A percentile compares a stretch with the other conserved stretches of the same genome.
These are phyloP conservation scores for Chrysoporthe cubensis DNA, from an alignment of 2,329 filamentous ascomycete species.

Conservation along the genomic window DNA sequence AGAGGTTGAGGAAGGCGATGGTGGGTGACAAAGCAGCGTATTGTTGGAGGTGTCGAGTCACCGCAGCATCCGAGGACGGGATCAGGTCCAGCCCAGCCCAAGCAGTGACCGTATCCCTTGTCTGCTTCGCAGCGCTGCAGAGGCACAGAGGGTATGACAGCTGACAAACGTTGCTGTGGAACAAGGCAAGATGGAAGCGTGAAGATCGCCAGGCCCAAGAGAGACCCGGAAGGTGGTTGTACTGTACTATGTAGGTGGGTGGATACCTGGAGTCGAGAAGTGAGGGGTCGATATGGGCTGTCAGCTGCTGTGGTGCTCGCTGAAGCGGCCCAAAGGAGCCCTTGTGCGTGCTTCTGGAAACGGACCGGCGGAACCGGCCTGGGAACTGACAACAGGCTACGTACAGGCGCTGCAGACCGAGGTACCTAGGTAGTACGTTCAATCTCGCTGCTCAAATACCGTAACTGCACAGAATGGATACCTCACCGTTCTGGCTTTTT, in stretches of 20 bases:
- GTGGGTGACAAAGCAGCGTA: no score
- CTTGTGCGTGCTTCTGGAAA: not conserved
- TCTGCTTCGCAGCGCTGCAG: not conserved
- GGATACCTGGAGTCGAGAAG: not conserved
- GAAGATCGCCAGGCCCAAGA: not conserved
- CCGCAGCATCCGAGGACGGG: not conserved
- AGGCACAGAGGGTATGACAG: not conserved
- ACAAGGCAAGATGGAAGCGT: not conserved
- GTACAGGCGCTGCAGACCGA: not conserved
- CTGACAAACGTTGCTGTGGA: not conserved
- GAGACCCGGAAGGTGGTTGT: not conserved
- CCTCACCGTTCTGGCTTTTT: no score
- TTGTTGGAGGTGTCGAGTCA: not conserved
- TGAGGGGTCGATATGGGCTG: not conserved
- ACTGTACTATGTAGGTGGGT: not conserved
- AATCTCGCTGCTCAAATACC: not conserved
- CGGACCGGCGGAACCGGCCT: not conserved
- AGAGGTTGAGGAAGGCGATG: no score
- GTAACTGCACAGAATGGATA: not conserved
- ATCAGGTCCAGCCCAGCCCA: no score
- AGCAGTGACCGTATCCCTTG: no score
- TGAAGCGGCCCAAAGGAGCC: not conserved
- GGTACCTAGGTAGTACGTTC: not conserved
- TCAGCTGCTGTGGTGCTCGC: no score
- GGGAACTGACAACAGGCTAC: not conserved